These are phyloP conservation scores for Emydomyces testavorans DNA, from an alignment of 2,329 filamentous ascomycete species.

Conservation along the genomic window DNA sequence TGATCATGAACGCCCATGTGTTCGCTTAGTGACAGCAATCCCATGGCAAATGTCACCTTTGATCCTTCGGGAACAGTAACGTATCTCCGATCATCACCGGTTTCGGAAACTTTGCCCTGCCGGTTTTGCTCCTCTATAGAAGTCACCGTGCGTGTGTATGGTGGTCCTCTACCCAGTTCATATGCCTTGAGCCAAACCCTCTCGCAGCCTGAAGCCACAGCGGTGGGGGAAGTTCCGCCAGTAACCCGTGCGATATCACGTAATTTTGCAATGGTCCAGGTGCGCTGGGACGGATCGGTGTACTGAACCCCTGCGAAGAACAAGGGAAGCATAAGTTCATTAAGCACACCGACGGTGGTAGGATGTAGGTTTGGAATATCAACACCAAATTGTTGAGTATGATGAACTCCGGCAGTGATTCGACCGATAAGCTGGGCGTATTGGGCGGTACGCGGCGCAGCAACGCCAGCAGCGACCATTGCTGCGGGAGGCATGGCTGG, in stretches of 20 bases:
- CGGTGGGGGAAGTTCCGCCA: conserved; percentile 72
- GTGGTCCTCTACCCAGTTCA: conserved; percentile 61
- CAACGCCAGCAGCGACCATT: conserved; percentile 72
- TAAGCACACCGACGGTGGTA: conserved; percentile 65
- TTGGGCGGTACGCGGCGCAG: conserved; percentile 57
- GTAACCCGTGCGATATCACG: conserved; percentile 66
- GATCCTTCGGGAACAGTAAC: conserved; percentile 53
- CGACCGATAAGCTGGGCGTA: conserved; percentile 67
- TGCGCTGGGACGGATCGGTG: conserved; percentile 57
- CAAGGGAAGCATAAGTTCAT: conserved; percentile 68
- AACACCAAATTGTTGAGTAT: conserved; percentile 28
- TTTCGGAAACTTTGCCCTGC: conserved; percentile 19
- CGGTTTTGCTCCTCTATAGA: conserved; percentile 11
- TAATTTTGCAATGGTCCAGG: conserved; percentile 64
- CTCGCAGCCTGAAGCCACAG: conserved; percentile 77
- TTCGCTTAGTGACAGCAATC: conserved; percentile 64
- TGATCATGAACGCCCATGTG: conserved; percentile 36
- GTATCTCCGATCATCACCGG: conserved; percentile 38
- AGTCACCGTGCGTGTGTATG: conserved; percentile 46
- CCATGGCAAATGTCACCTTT: conserved; percentile 63
- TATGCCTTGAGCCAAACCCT: conserved; percentile 68
- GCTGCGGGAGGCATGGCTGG: conserved; percentile 84
- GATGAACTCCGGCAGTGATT: conserved; percentile 60
- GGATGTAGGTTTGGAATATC: conserved; percentile 53
- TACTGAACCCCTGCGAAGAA: conserved; percentile 83